Conservation (phyloP, 2,329 filamentous ascomycete species). For the Cadophora gregata region DNA sequence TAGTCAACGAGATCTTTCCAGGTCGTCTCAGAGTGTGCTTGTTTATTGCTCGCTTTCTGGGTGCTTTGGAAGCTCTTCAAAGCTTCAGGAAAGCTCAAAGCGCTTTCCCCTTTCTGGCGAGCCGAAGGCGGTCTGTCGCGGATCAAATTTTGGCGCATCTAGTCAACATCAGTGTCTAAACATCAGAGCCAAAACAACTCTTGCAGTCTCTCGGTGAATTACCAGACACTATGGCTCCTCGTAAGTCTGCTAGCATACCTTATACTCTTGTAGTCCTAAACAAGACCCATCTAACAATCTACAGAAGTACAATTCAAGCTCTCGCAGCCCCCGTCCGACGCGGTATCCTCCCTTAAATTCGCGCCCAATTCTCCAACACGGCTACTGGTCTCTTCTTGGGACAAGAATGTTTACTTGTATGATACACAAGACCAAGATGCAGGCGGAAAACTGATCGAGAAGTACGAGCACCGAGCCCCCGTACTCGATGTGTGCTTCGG, state of each 20-base stretch:
- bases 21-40: neutral
- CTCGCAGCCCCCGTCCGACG: conserved; percentile 81
- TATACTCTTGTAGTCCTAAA: neutral
- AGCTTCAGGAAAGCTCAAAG: conserved; percentile 4
- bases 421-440: conserved; percentile 66
- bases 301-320: conserved; percentile 80
- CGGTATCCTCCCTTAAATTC: conserved; percentile 86
- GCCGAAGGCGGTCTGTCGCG: conserved; percentile 23
- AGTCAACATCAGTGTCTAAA: neutral
- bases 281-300: conserved; percentile 20
- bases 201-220: neutral
- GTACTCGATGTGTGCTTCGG: conserved; percentile 94
- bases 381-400: conserved; percentile 94
- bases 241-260: conserved; percentile 42
- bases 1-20: neutral
- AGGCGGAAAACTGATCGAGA: conserved; percentile 66
- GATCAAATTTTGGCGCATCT: conserved; percentile 7
- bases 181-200: neutral
- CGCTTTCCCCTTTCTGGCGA: conserved; percentile 19
- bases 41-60: neutral
- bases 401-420: conserved; percentile 90
- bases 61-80: neutral
- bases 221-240: conserved; percentile 35
- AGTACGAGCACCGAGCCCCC: conserved; percentile 81
- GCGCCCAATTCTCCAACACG: conserved; percentile 76